Evolutionary conservation across 352 stramenopile species (phyloP).

Genomic region (Aphanomyces stellatus): DNA sequence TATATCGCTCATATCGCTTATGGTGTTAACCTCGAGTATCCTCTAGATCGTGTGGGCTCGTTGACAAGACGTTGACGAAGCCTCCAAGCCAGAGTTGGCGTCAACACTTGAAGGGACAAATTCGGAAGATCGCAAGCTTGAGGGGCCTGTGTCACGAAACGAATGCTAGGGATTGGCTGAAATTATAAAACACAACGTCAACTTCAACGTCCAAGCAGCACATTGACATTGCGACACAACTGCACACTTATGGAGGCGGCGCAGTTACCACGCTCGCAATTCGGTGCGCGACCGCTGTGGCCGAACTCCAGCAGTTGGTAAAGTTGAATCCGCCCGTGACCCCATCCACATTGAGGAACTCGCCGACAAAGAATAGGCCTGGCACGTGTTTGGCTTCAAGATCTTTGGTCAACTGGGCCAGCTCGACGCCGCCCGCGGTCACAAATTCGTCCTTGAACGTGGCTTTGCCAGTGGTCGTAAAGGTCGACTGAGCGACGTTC

Average conservation of each 20-base stretch:
- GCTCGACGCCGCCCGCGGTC: slow-evolving; percentile 61
- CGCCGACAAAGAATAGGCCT: slow-evolving; percentile 60
- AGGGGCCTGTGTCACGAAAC: too few species aligned
- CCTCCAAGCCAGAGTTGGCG: too few species aligned
- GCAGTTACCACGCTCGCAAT: slow-evolving; percentile 22
- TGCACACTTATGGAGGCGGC: neutral
- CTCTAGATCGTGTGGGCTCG: too few species aligned
- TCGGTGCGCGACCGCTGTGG: slow-evolving; percentile 39
- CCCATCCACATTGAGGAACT: slow-evolving; percentile 78
- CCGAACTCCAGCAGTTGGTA: slow-evolving; percentile 64
- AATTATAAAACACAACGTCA: too few species aligned
- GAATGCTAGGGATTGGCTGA: too few species aligned
- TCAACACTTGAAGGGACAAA: too few species aligned
- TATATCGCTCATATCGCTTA: too few species aligned
- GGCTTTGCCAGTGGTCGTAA: slow-evolving; percentile 28
- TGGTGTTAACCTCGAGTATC: too few species aligned
- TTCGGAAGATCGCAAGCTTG: too few species aligned
- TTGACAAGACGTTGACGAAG: too few species aligned
- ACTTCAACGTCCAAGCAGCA: neutral
- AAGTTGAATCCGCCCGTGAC: slow-evolving; percentile 81
- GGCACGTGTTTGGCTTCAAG: slow-evolving; percentile 48
- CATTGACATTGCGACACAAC: too few species aligned
- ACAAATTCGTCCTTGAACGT: slow-evolving; percentile 87
- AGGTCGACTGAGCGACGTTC: neutral
- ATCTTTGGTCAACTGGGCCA: slow-evolving; percentile 64